Percentiles rank a stretch among this genome's conserved stretches.
Evolutionary conservation across 2,329 filamentous ascomycete species (phyloP).

Genomic region (Cladosporium oxysporum): DNA sequence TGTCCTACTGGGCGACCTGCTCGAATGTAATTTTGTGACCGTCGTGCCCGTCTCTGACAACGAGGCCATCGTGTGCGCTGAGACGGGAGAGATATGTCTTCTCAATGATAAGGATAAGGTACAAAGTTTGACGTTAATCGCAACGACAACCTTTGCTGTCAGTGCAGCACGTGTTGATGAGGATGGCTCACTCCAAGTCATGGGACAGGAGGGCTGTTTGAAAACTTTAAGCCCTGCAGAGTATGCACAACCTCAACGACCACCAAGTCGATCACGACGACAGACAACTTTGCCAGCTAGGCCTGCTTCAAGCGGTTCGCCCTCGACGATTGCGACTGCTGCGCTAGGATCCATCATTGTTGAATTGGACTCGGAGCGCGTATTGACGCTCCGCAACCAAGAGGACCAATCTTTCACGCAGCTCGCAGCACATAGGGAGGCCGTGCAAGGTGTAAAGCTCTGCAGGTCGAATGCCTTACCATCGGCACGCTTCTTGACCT

Average conservation of each 20-base stretch:
- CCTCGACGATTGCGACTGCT: constrained; percentile 41
- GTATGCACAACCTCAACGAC: constrained; percentile 28
- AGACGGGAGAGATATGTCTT: constrained; percentile 85
- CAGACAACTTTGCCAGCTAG: constrained; percentile 27
- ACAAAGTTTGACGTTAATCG: constrained; percentile 68
- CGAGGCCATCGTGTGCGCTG: constrained; percentile 80
- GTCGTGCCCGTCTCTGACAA: constrained; percentile 70
- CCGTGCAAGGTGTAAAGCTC: constrained; percentile 69
- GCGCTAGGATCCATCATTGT: constrained; percentile 39
- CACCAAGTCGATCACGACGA: constrained; percentile 23
- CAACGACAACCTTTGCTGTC: constrained; percentile 67
- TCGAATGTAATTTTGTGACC: constrained; percentile 83
- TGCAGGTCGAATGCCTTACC: constrained; percentile 62
- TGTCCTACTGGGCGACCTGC: constrained; percentile 75
- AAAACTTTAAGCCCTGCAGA: constrained; percentile 47
- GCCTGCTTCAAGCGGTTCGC: not conserved
- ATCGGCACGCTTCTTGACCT: constrained; percentile 78
- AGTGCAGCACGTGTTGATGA: constrained; percentile 64
- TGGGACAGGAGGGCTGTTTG: constrained; percentile 63
- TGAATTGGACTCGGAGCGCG: constrained; percentile 30
- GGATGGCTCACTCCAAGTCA: constrained; percentile 64
- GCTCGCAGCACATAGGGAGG: constrained; percentile 59
- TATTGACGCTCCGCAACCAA: constrained; percentile 19
- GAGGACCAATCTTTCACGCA: constrained; percentile 31
- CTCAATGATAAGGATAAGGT: constrained; percentile 74